Percentiles rank a stretch among this genome's conserved stretches.
Conservation (phyloP, 2,329 filamentous ascomycete genomes). For the Fusarium humuli region DNA sequence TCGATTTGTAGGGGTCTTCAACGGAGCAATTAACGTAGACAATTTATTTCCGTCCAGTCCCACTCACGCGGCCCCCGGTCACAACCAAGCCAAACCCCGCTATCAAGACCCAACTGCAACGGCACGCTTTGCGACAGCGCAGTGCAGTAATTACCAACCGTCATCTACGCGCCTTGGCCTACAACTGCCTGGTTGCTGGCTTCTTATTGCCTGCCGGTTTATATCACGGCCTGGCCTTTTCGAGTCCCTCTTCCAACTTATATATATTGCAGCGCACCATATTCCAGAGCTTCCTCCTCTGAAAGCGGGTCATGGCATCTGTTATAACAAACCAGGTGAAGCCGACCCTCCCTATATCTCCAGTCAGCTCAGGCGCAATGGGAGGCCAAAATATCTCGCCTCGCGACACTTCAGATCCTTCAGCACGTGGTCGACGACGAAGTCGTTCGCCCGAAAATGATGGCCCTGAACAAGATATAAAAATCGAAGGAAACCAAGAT, state of each 20-base stretch:
- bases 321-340: slow-evolving; percentile 47
- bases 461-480: slow-evolving; percentile 56
- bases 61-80: slow-evolving; percentile 38
- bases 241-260: background rate
- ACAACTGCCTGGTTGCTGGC: slow-evolving; percentile 26
- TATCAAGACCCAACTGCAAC: slow-evolving; percentile 27
- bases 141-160: slow-evolving; percentile 24
- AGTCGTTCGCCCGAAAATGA: slow-evolving; percentile 59
- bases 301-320: slow-evolving; percentile 45
- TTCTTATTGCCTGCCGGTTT: slow-evolving; percentile 3
- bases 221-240: background rate
- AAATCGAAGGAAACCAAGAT: slow-evolving; percentile 49
- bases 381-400: slow-evolving; percentile 55
- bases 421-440: slow-evolving; percentile 55
- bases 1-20: slow-evolving; percentile 40
- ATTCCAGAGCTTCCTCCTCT: slow-evolving; percentile 4
- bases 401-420: slow-evolving; percentile 49
- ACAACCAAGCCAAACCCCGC: slow-evolving; percentile 45
- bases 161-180: slow-evolving; percentile 25
- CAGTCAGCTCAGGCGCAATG: slow-evolving; percentile 56
- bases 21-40: slow-evolving; percentile 32
- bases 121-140: slow-evolving; percentile 24
- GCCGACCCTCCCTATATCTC: slow-evolving; percentile 54
- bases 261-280: background rate
- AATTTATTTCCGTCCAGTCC: slow-evolving; percentile 38